Evolutionary conservation across 2,329 filamentous ascomycete genomes (phyloP).

Genomic region (Moelleriella libera): DNA sequence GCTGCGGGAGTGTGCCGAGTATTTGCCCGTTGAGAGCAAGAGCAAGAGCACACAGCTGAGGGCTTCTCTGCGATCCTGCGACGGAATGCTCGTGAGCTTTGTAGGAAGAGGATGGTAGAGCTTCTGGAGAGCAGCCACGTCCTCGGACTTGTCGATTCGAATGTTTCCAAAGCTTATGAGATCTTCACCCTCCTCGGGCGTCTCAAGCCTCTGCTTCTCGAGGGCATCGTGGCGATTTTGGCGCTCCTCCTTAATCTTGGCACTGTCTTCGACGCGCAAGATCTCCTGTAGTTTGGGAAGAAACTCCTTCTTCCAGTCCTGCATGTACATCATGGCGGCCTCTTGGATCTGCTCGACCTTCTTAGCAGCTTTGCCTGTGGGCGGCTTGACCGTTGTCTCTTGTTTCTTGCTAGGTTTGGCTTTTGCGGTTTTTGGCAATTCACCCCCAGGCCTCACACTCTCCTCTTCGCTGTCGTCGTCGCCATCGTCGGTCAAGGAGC

Average conservation of each 20-base stretch:
- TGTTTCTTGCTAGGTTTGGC: neutral
- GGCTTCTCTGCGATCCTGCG: constrained; percentile 45
- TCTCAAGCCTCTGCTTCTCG: constrained; percentile 19
- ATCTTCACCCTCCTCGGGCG: constrained; percentile 20
- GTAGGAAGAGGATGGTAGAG: constrained; percentile 40
- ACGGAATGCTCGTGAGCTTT: constrained; percentile 40
- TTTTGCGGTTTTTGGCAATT: neutral
- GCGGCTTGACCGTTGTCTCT: neutral
- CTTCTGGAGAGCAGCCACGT: constrained; percentile 30
- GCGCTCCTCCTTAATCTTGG: constrained; percentile 31
- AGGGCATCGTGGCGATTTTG: constrained; percentile 28
- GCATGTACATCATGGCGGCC: constrained; percentile 53
- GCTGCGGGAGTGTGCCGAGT: constrained; percentile 59
- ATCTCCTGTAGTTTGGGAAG: constrained; percentile 59
- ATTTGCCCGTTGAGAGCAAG: constrained; percentile 57
- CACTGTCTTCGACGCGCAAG: constrained; percentile 33
- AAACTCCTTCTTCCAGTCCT: constrained; percentile 63
- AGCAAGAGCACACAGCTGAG: constrained; percentile 58
- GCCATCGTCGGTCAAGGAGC: constrained; percentile 12
- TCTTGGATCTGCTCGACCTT: constrained; percentile 21
- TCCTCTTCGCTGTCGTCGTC: constrained; percentile 3
- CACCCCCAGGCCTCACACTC: neutral
- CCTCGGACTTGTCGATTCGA: constrained; percentile 18
- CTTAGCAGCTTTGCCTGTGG: constrained; percentile 5
- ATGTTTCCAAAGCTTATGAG: constrained; percentile 26